Conservation (phyloP, 495 filamentous ascomycete genomes). For the Aspergillus funiculosus region DNA sequence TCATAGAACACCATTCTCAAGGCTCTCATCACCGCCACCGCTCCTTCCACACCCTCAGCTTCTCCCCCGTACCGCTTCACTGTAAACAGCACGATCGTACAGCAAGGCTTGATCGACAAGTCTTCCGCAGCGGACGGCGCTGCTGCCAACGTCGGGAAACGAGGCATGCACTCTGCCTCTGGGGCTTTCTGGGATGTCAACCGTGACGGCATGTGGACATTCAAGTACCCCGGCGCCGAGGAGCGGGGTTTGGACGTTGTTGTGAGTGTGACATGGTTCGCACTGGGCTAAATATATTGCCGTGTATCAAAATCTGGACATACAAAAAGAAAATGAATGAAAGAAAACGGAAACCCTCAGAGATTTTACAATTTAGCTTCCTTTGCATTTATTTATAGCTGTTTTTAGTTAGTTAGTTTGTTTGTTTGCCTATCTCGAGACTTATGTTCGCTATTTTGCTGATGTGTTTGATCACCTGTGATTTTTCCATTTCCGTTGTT, state of each 20-base stretch:
- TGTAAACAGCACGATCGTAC: constrained; percentile 96
- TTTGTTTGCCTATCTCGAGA: constrained; percentile 10
- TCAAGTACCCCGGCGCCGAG: constrained; percentile 83
- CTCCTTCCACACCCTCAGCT: constrained; percentile 46
- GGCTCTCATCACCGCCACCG: constrained; percentile 75
- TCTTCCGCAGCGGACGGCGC: constrained; percentile 33
- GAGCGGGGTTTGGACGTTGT: constrained; percentile 86
- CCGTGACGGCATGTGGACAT: constrained; percentile 96
- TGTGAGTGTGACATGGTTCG: constrained; percentile 85
- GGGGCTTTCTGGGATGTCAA: constrained; percentile 98
- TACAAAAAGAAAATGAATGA: constrained; percentile 9
- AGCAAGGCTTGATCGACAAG: constrained; percentile 57
- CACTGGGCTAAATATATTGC: constrained; percentile 29
- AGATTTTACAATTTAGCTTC: constrained; percentile 4
- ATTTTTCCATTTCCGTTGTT: constrained; percentile 12
- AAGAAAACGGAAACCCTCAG: constrained; percentile 9
- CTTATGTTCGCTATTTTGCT: constrained; percentile 10
- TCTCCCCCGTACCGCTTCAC: constrained; percentile 72
- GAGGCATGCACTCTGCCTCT: constrained; percentile 93
- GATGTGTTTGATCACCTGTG: constrained; percentile 13
- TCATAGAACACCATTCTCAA: constrained; percentile 77
- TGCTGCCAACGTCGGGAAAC: constrained; percentile 59
- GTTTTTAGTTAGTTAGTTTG: constrained; percentile 11
- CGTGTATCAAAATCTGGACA: background rate
- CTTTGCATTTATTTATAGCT: constrained; percentile 13